Evolutionary conservation across 1,284 basidiomycete genomes (phyloP).

Genomic region (Cryptococcus depauperatus): DNA sequence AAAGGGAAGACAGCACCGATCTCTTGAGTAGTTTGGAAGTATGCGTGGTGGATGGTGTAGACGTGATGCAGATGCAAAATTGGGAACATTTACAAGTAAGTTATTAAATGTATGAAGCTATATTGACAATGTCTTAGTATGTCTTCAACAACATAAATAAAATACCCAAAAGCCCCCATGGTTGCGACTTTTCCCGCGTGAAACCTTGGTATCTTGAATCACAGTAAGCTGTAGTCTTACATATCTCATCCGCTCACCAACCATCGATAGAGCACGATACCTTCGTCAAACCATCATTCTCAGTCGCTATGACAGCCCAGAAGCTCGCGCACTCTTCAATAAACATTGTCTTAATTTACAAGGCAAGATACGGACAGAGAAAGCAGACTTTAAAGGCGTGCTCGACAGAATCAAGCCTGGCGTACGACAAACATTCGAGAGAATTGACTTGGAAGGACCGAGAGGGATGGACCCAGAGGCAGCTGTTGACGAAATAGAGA

Average conservation of each 20-base stretch:
- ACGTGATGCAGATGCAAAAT: constrained; percentile 94
- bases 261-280: constrained; percentile 56
- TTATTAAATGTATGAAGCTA: too few relatives aligned
- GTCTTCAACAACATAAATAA: constrained; percentile 75
- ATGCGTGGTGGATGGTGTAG: constrained; percentile 85
- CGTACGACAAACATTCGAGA: constrained; percentile 59
- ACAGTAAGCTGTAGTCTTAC: constrained; percentile 53
- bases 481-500: constrained; percentile 73
- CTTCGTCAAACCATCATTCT: constrained; percentile 83
- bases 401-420: constrained; percentile 61
- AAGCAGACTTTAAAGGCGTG: constrained; percentile 55
- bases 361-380: constrained; percentile 67
- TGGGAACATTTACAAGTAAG: constrained; percentile 92
- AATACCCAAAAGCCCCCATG: constrained; percentile 83
- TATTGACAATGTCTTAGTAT: constrained; percentile 61
- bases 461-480: constrained; percentile 43
- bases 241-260: constrained; percentile 1
- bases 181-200: constrained; percentile 91
- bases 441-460: constrained; percentile 37
- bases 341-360: constrained; percentile 67
- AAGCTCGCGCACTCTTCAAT: constrained; percentile 72
- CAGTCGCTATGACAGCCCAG: constrained; percentile 84
- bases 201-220: constrained; percentile 97
- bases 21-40: constrained; percentile 91
- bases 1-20: constrained; percentile 86